Conservation (phyloP, 1,284 basidiomycete species). For the Trichosporon asahii region DNA sequence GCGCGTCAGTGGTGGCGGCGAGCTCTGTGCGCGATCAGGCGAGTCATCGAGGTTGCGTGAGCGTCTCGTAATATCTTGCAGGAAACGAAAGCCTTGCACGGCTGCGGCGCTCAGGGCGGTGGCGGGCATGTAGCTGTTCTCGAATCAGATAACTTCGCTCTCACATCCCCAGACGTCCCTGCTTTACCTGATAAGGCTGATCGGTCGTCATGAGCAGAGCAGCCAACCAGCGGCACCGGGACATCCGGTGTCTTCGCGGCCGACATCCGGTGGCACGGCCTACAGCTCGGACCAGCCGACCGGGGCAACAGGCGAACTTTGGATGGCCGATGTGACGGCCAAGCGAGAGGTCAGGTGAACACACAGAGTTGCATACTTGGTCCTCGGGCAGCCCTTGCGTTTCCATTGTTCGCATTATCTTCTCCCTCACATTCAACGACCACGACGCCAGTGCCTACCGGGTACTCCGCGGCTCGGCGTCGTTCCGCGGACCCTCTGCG, state of each 20-base stretch:
- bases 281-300: not conserved
- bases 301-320: no score
- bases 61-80: not conserved
- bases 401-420: not conserved
- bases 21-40: not conserved
- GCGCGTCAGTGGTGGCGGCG: not conserved
- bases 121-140: not conserved
- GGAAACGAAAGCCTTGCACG: not conserved
- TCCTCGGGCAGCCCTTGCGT: not conserved
- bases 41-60: not conserved
- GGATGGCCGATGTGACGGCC: no score
- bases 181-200: not conserved
- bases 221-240: not conserved
- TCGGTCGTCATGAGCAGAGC: not conserved
- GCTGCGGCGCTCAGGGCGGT: not conserved
- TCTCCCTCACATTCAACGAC: not conserved
- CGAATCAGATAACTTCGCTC: not conserved
- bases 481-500: not conserved
- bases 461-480: not conserved
- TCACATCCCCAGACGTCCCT: not conserved
- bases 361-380: not conserved
- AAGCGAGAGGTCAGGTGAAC: not conserved
- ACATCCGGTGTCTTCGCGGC: not conserved
- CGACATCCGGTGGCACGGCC: not conserved
- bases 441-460: not conserved